Conservation (phyloP, 371 early-diverging fungal species). For the Haplosporangium sp. region DNA sequence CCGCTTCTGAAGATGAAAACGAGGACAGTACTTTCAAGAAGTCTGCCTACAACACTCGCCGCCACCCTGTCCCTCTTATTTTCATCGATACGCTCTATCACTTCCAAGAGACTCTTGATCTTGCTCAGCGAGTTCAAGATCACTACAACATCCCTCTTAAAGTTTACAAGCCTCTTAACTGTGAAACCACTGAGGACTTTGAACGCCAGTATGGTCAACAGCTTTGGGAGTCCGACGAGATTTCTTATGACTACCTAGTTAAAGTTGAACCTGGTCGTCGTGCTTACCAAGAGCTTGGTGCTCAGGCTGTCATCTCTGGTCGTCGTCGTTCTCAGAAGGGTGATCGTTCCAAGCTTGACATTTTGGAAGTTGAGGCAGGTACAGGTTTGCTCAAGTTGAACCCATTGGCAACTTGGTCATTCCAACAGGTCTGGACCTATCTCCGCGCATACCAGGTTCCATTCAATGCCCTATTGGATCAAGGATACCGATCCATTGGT, state of each 20-base stretch:
- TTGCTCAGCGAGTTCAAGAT: slow-evolving; percentile 73
- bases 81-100: slow-evolving; percentile 95
- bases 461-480: slow-evolving; percentile 89
- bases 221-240: slow-evolving; percentile 87
- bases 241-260: slow-evolving; percentile 89
- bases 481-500: slow-evolving; percentile 93
- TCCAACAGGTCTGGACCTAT: slow-evolving; percentile 88
- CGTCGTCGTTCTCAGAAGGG: slow-evolving; percentile 92
- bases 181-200: slow-evolving; percentile 74
- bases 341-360: slow-evolving; percentile 79
- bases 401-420: slow-evolving; percentile 91
- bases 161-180: slow-evolving; percentile 77
- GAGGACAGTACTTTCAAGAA: slow-evolving; percentile 32
- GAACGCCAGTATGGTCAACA: slow-evolving; percentile 76
- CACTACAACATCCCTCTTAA: slow-evolving; percentile 82
- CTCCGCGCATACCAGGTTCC: slow-evolving; percentile 89
- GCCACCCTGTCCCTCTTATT: slow-evolving; percentile 83
- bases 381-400: slow-evolving; percentile 90
- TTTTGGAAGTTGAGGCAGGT: slow-evolving; percentile 83
- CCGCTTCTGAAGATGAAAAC: slow-evolving; percentile 53
- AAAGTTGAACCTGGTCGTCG: slow-evolving; percentile 95
- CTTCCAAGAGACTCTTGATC: slow-evolving; percentile 89
- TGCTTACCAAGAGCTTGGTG: slow-evolving; percentile 82
- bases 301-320: slow-evolving; percentile 88
- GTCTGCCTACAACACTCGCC: slow-evolving; percentile 49